Base-by-base conservation (phyloP, 176 grass and related monocot species). In the Puya raimondii region DNA sequence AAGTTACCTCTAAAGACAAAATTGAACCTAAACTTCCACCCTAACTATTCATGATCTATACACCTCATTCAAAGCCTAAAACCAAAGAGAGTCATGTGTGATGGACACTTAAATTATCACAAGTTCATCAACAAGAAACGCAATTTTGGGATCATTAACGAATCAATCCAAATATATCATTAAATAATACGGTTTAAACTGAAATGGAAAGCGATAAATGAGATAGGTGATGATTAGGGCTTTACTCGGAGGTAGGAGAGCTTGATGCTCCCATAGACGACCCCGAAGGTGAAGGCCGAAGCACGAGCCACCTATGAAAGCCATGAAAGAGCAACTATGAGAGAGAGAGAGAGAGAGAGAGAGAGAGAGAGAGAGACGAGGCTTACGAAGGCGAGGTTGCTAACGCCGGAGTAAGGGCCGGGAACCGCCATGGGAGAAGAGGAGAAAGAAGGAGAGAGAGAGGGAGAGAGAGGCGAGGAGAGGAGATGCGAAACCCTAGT, bases 391-490 rank as follows among this genome's bases (percentile, higher is more conserved):
- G 91, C 84, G 67, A 96, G 84, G 66, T 84, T 90, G 84, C 91
- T 96, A 79, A 83, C 77, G 82, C 91, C 91, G 63, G 91, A 96
- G 81, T 96, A 96, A 66, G 91, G 91, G 23, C 91, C 72, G 52
- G 91, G 86, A 54, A 81, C 64, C 71, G 91, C 86, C 91, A 96
- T 95, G 11, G 52, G 53, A 3, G 9, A 1, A 25, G 47, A 5
- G 8, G 65, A 42, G 33, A 42, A 14, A 75, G 47, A 56, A 53
- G 53, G 9, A 64, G 65, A 47, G 53, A 64, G 42, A 53, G 47
- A 48, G 50, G 51, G 47, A 48, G 54, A 27, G 21, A 70, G n/a
- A n/a, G n/a, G n/a, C n/a, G n/a, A n/a, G 49, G 52, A 53, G 18
- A 67, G 29, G 48, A 49, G 64, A 65, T 53, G 42, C 22, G 57